Evolutionary conservation across 352 stramenopile species (phyloP).

Genomic region (Phytophthora brassicae): DNA sequence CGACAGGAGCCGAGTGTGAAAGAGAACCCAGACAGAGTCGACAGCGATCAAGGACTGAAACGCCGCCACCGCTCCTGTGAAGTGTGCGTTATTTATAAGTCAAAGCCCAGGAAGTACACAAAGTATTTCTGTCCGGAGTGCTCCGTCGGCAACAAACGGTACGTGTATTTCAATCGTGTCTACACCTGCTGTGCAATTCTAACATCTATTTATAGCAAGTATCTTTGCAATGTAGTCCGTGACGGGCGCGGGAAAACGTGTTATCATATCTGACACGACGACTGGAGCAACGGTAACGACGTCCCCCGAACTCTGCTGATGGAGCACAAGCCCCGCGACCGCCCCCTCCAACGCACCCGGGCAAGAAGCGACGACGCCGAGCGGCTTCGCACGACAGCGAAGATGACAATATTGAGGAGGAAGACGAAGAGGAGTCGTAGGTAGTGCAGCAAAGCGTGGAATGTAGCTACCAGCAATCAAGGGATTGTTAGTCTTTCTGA

Average conservation of each 20-base stretch:
- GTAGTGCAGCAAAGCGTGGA: background rate
- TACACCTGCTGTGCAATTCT: background rate
- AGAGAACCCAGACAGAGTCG: background rate
- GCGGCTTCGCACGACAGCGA: background rate
- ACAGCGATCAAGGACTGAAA: background rate
- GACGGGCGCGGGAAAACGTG: background rate
- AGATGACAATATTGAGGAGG: background rate
- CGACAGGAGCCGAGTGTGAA: background rate
- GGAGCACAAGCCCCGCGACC: background rate
- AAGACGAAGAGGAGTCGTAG: background rate
- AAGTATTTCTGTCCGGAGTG: conserved; percentile 8
- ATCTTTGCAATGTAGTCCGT: conserved; percentile 1
- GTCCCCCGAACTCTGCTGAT: background rate
- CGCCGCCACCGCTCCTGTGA: background rate
- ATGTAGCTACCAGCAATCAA: background rate
- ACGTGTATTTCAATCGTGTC: background rate
- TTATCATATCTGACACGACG: conserved; percentile 3
- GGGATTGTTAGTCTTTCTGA: too few relatives aligned
- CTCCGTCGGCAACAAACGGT: background rate
- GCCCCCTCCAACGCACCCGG: background rate
- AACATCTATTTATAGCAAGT: conserved; percentile 5
- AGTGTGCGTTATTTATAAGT: background rate
- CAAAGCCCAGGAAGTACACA: conserved; percentile 1
- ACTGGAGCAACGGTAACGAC: conserved; percentile 1
- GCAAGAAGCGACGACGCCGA: background rate